phyloP scores from a whole-genome alignment of 2,329 filamentous ascomycete species.

The Bipolaris victoriae region DNA sequence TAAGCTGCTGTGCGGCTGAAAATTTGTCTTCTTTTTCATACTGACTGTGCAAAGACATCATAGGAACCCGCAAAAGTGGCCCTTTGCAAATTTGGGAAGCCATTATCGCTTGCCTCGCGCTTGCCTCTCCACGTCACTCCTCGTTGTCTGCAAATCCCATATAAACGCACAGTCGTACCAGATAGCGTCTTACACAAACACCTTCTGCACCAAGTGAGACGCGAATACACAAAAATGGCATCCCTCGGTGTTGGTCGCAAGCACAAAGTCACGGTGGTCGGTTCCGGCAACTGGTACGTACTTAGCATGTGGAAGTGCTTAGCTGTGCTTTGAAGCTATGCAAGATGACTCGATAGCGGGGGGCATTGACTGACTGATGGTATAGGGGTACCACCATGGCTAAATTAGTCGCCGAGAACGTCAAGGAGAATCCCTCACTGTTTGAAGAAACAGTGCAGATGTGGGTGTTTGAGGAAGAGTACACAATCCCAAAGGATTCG shows the following conservation, averaged over 20 bases:
- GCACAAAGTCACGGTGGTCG: slow-evolving; percentile 92
- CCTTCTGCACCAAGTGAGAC: slow-evolving; percentile 6
- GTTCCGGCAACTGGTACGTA: slow-evolving; percentile 92
- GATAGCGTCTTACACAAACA: slow-evolving; percentile 13
- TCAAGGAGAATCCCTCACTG: slow-evolving; percentile 73
- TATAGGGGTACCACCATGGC: slow-evolving; percentile 94
- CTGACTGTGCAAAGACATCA: slow-evolving; percentile 16
- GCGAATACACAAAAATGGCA: slow-evolving; percentile 51
- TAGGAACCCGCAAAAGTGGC: slow-evolving; percentile 34
- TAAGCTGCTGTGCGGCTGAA: slow-evolving; percentile 33
- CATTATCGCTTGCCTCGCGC: slow-evolving; percentile 18
- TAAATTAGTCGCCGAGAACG: slow-evolving; percentile 96
- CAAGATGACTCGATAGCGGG: not conserved
- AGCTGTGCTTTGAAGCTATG: not conserved
- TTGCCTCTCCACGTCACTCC: slow-evolving; percentile 26
- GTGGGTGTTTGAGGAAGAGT: slow-evolving; percentile 98
- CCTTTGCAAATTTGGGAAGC: slow-evolving; percentile 21
- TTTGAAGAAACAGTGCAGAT: slow-evolving; percentile 93
- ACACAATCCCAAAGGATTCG: slow-evolving; percentile 73
- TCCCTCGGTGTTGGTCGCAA: slow-evolving; percentile 65
- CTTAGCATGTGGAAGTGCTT: slow-evolving; percentile 25
- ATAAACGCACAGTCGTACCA: slow-evolving; percentile 11
- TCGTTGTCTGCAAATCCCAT: slow-evolving; percentile 21
- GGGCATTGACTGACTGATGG: slow-evolving; percentile 14
- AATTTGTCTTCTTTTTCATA: slow-evolving; percentile 13